Percentiles rank a stretch among this genome's conserved stretches.
These are phyloP conservation scores for Cyclospora cayetanensis DNA, from an alignment of 169 alveolate species.

Conservation along the genomic window DNA sequence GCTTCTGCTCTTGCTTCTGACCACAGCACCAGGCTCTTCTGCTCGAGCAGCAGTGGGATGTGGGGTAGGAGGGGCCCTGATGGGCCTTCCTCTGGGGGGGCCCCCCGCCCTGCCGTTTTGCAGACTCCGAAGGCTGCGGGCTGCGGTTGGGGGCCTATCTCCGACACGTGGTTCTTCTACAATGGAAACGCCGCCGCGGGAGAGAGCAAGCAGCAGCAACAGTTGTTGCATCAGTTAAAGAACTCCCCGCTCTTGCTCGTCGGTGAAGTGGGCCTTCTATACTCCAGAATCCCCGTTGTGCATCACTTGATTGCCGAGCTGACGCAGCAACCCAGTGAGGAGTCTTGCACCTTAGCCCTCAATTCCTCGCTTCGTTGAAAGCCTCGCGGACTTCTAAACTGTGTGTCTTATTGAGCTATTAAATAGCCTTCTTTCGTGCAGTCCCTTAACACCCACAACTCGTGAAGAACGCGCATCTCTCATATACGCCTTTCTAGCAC, in stretches of 20 bases:
- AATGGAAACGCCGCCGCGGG: not conserved
- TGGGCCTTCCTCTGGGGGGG: not conserved
- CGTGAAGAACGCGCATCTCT: too few species aligned
- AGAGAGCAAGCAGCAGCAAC: too few species aligned
- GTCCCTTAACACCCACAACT: too few species aligned
- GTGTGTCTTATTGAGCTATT: too few species aligned
- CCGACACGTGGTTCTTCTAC: not conserved
- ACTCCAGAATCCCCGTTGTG: not conserved
- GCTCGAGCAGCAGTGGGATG: not conserved
- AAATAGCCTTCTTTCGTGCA: too few species aligned
- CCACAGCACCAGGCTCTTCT: not conserved
- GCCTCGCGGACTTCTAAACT: too few species aligned
- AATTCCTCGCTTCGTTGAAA: too few species aligned
- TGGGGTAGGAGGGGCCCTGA: not conserved
- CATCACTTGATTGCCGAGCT: not conserved
- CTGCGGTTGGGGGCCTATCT: not conserved
- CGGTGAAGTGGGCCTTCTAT: not conserved
- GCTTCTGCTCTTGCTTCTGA: not conserved
- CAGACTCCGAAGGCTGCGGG: not conserved
- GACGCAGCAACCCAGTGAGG: not conserved
- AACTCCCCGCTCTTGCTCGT: not conserved
- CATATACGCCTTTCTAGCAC: too few species aligned
- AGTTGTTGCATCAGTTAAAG: not conserved
- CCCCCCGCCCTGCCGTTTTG: not conserved
- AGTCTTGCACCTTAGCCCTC: constrained; percentile 1